These are phyloP conservation scores for Triangularia verruculosa DNA, from an alignment of 2,329 filamentous ascomycete genomes.

Conservation along the genomic window DNA sequence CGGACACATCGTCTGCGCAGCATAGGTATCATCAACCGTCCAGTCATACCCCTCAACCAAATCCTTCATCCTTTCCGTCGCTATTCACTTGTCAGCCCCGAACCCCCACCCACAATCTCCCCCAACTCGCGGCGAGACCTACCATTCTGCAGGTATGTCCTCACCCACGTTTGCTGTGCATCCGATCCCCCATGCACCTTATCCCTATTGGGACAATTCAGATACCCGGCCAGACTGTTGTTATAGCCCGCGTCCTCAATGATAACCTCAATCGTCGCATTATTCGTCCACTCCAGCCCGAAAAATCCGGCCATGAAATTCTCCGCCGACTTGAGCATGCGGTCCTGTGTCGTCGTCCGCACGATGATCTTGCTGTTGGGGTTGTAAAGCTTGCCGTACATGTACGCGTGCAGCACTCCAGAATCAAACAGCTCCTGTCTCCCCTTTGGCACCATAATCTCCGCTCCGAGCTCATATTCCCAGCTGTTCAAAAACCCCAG, in stretches of 20 bases:
- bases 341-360: constrained; percentile 71
- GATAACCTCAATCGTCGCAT: constrained; percentile 69
- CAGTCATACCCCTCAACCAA: constrained; percentile 59
- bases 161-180: constrained; percentile 58
- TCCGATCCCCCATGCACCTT: constrained; percentile 50
- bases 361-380: constrained; percentile 70
- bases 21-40: constrained; percentile 61
- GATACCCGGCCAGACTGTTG: constrained; percentile 67
- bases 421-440: constrained; percentile 67
- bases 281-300: constrained; percentile 68
- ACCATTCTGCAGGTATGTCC: constrained; percentile 62
- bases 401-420: constrained; percentile 67
- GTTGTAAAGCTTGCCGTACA: constrained; percentile 69
- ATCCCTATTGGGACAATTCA: constrained; percentile 62
- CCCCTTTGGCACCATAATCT: constrained; percentile 68
- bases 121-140: neutral
- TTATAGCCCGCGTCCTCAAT: constrained; percentile 65
- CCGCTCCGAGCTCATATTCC: constrained; percentile 65
- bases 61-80: constrained; percentile 56
- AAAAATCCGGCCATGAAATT: constrained; percentile 80
- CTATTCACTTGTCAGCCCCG: constrained; percentile 32
- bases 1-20: constrained; percentile 69
- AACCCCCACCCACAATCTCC: neutral
- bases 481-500: constrained; percentile 67
- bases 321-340: constrained; percentile 74